These are phyloP conservation scores for Beauveria sp. DNA, from an alignment of 2,329 filamentous ascomycete genomes.

Conservation along the genomic window DNA sequence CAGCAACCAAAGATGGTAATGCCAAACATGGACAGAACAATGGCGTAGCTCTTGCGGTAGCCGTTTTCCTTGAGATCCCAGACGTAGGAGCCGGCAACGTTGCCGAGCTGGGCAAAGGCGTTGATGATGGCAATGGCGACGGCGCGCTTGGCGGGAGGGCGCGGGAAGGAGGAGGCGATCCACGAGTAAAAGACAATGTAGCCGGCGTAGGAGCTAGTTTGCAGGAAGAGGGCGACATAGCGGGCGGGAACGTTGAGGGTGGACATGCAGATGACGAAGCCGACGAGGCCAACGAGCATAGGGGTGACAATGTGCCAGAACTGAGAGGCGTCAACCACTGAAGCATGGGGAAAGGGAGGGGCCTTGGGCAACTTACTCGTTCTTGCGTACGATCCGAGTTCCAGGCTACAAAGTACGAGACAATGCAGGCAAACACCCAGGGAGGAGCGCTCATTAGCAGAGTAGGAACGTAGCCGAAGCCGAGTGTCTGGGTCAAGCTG, in stretches of 20 bases:
- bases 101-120: conserved; percentile 49
- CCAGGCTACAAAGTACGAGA: conserved; percentile 48
- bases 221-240: conserved; percentile 53
- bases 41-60: conserved; percentile 56
- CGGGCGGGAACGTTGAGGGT: conserved; percentile 48
- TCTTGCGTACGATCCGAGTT: conserved; percentile 48
- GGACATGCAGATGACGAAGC: conserved; percentile 53
- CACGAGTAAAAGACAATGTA: conserved; percentile 52
- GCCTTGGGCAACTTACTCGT: conserved; percentile 29
- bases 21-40: conserved; percentile 58
- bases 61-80: conserved; percentile 53
- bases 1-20: conserved; percentile 46
- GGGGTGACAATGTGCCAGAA: conserved; percentile 52
- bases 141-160: conserved; percentile 52
- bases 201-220: conserved; percentile 49
- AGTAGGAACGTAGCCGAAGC: conserved; percentile 43
- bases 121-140: conserved; percentile 55
- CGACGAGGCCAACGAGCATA: conserved; percentile 43
- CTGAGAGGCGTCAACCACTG: conserved; percentile 19
- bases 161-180: conserved; percentile 50
- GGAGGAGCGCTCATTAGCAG: conserved; percentile 50
- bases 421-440: conserved; percentile 50
- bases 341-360: background rate
- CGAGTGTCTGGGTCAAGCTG: conserved; percentile 43
- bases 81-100: conserved; percentile 55